Base-by-base conservation (phyloP, 768 basidiomycete species). In the Suillus decipiens region DNA sequence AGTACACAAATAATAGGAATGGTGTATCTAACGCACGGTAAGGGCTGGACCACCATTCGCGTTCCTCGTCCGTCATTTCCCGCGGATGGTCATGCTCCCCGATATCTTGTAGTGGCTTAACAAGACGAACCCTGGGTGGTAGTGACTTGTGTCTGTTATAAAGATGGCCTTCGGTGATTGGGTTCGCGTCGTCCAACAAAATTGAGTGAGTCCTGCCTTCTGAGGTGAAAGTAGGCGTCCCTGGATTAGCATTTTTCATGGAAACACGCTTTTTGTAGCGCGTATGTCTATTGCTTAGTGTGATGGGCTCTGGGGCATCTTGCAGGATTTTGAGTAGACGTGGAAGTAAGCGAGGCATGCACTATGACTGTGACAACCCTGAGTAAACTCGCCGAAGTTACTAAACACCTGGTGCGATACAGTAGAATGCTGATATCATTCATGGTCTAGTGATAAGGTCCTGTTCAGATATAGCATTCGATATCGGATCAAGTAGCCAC, bases 291-390 rank as follows among this genome's bases (percentile, higher is more conserved):
- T 60, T 39, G 50, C 31, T 55, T 47, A 50, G 36, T 51, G 56
- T 64, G 65, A 57, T 66, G 67, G 34, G 75, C 67, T 55, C 78
- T 59, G 66, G 68, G 33, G 75, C 66, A 55, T 79, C 70, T 31
- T 73, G 69, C 51, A 87, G 71, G 24, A 68, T 71, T 62, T 77
- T 72, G 53, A 86, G 73, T 17, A 92, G 84, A 70, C 89, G 88
- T 48, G 88, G 88, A 62, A 90, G 75, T 70, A 92, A 78, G 67
- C 89, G 89, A 71, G 88, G 84, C 90, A 91, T 92, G 63, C 43
- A 50, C 14, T 48, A 6, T 3, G 51, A 28, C 60, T 6, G 33
- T 19, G 41, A 55, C 33, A 24, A 33, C 37, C 31, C 48, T 50
- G 48, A 24, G 17, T 34, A 53, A 19, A 19, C 61, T 63, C 15